phyloP scores from a whole-genome alignment of 176 grass and related monocot genomes.

The Luzula sylvatica region DNA sequence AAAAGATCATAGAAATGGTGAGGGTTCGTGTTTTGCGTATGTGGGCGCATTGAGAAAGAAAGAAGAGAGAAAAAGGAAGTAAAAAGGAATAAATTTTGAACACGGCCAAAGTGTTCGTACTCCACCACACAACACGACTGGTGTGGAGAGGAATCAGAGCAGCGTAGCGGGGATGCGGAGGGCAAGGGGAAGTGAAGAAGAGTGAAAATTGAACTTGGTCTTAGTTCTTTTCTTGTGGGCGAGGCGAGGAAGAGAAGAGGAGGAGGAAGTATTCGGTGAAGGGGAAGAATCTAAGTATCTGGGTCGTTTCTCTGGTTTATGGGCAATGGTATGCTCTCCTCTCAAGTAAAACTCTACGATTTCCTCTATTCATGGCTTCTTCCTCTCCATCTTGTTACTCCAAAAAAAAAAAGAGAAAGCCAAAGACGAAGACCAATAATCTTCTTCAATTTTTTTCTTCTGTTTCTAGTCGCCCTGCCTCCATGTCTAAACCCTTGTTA shows the following conservation, averaged over 20 bases:
- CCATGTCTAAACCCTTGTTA: background rate
- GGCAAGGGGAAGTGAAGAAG: background rate
- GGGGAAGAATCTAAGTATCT: too few species aligned
- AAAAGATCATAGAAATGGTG: too few species aligned
- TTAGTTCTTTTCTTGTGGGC: background rate
- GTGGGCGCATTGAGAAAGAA: too few species aligned
- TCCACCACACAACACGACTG: too few species aligned
- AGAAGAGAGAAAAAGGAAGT: too few species aligned
- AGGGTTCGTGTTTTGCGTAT: too few species aligned
- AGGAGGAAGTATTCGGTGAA: too few species aligned
- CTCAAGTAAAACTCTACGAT: slow-evolving; percentile 18
- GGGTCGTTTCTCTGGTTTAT: slow-evolving; percentile 12
- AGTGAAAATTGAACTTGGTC: slow-evolving; percentile 5
- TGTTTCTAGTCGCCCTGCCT: too few species aligned
- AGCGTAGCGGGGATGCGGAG: background rate
- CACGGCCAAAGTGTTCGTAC: too few species aligned
- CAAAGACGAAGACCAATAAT: slow-evolving; percentile 8
- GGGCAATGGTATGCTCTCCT: slow-evolving; percentile 12
- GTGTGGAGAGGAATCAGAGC: too few species aligned
- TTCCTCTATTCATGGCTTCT: background rate
- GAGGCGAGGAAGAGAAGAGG: background rate
- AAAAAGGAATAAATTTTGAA: too few species aligned
- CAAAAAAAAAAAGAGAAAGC: background rate
- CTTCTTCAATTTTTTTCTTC: background rate
- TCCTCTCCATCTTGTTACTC: background rate